Evolutionary conservation across 441 rosid genomes (phyloP), one percentile per base, ranked within the genome.

Genomic region (Populus tomentosa): DNA sequence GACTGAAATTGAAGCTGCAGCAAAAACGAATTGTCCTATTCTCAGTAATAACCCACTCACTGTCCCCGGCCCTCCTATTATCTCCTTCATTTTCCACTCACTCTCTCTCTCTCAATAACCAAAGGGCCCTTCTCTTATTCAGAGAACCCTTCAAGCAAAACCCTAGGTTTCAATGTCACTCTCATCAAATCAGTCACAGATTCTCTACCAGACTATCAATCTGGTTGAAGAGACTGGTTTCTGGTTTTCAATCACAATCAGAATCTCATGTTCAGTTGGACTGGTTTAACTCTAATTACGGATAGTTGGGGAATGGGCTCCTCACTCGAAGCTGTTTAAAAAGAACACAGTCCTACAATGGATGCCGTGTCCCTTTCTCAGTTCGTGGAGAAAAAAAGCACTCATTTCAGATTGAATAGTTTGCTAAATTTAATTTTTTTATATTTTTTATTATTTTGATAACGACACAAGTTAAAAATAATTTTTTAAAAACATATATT

Each of bases 51-150:
- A 70, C 53, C 98, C 98, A 84, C 90, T 90, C 77, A 84, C 78
- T 28, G 97, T 85, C 73, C 98, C 98, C 3, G 98, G 98, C 64
- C 98, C 88, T 74, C 98, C 98, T 23, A 90, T 56, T 74, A 91
- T 61, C 83, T 89, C 89, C 91, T 92, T 94, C 98, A 94, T 94
- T 71, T 74, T 80, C 76, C 72, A 7, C 30, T 61, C 46, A 0
- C 46, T 40, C 46, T 38, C 11, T 35, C 40, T 38, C 46, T 38
- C 62, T 40, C 72, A 2, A 67, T 24, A 26, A 73, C 69, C 24
- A 74, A 26, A 59, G 72, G 69, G 61, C 67, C 70, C 33, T 46
- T 76, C 35, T 36, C 76, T 76, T 30, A 63, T 9, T 36, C 64
- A 66, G 30, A 77, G 46, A 24, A 46, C 56, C 56, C 56, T 46